These are phyloP conservation scores for Diplodia scrobiculata DNA, from an alignment of 2,329 filamentous ascomycete genomes.

Conservation along the genomic window DNA sequence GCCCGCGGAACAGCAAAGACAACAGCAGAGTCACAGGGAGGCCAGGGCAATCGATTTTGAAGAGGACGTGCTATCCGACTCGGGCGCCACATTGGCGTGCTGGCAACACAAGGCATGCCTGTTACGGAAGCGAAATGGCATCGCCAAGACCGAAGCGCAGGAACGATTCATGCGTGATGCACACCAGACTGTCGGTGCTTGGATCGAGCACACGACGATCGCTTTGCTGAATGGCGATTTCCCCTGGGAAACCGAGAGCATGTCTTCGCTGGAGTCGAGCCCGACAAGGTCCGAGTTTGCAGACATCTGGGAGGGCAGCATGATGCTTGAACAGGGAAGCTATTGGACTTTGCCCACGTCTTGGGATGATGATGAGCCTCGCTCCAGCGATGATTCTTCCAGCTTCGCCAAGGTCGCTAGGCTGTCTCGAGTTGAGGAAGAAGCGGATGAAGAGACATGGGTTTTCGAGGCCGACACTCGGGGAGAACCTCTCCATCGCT, in stretches of 20 bases:
- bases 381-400: not conserved
- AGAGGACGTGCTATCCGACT: slow-evolving; percentile 21
- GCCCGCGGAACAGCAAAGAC: not conserved
- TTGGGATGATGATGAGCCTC: not conserved
- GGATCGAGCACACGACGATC: slow-evolving; percentile 23
- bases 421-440: slow-evolving; percentile 5
- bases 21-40: slow-evolving; percentile 11
- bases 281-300: slow-evolving; percentile 8
- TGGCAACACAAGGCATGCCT: slow-evolving; percentile 18
- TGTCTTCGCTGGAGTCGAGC: not conserved
- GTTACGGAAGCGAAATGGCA: not conserved
- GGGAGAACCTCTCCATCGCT: slow-evolving; percentile 7
- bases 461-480: not conserved
- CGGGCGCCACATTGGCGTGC: slow-evolving; percentile 12
- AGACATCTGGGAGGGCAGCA: not conserved
- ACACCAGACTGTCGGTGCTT: not conserved
- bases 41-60: not conserved
- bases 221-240: slow-evolving; percentile 9
- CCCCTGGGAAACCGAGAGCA: not conserved
- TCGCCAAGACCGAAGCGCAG: slow-evolving; percentile 1
- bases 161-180: not conserved
- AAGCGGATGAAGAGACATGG: not conserved
- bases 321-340: not conserved
- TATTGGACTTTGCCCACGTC: not conserved
- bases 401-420: not conserved